Base-by-base conservation (phyloP, 495 filamentous ascomycete genomes). In the Bathelium albidoporum region DNA sequence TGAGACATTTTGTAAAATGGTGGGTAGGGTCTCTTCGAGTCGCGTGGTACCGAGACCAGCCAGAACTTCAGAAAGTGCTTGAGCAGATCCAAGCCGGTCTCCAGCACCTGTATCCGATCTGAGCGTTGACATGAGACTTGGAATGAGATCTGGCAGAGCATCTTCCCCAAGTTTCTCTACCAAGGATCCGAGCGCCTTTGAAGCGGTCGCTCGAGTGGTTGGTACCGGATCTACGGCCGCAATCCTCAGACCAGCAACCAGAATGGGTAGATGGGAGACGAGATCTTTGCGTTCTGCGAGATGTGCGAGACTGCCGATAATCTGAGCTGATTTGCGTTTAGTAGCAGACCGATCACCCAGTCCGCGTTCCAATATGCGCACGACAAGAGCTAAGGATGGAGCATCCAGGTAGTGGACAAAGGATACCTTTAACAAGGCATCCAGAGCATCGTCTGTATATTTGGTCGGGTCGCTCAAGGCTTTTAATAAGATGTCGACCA, bases 161-260 rank as follows among this genome's bases (percentile, higher is more conserved):
- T 98, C 94, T 72, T 98, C 94, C 73, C 94, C 94, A 61, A 98
- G 84, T 76, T 97, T 97, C 78, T 98, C 94, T 55, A 97, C 87
- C 11, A 96, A 80, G 0, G 95, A 97, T 52, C 94, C 94, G 31
- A 98, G 81, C 34, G 94, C 94, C 72, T 96, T 95, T 26, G 94
- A 97, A 36, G 92, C 93, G 1, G 94, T 98, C 1, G 94, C 95
- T 65, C 94, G 85, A n/a, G 94, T 98, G 1, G 92, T 90, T 9
- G 95, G 95, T 10, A 98, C 94, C 20, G 94, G 94, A 71, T 98
- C 94, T 41, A 97, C 89, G 61, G 93, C 85, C 39, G 94, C 94
- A 58, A 88, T 66, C 70, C 94, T 90, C 62, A 98, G 76, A 26
- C 94, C 95, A 58, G 91, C 88, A 53, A 98, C 91, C 39, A 98